Conservation (phyloP, 192 early-diverging fungal genomes). For the Coemansia aciculifera region DNA sequence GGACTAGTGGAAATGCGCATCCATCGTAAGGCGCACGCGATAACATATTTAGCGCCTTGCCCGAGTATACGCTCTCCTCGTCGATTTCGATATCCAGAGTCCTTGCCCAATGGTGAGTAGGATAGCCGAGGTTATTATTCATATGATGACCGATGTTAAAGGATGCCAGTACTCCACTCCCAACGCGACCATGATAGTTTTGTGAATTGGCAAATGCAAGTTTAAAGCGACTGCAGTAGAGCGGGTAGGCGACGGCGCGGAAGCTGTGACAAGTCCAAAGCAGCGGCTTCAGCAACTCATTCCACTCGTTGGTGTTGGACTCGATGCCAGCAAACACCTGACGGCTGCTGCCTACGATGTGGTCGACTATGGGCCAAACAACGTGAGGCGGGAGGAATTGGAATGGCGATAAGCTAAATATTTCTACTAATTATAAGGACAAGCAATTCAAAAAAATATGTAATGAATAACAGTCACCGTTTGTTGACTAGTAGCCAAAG, state of each 20-base stretch:
- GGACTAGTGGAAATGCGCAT: background rate
- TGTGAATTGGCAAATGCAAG: too few species aligned
- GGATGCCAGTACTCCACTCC: too few species aligned
- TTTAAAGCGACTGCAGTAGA: too few species aligned
- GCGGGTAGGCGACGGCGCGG: too few species aligned
- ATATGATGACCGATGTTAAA: too few species aligned
- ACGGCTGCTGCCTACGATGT: background rate
- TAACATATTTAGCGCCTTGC: background rate
- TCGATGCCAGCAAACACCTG: background rate
- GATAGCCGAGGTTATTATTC: background rate
- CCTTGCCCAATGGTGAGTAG: background rate
- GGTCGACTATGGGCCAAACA: background rate
- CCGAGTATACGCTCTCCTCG: background rate
- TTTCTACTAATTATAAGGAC: too few species aligned
- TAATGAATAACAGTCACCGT: too few species aligned
- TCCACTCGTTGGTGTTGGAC: background rate
- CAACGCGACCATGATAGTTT: too few species aligned
- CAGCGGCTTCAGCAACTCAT: background rate
- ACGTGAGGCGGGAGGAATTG: background rate
- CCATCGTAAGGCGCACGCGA: background rate
- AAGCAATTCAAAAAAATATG: too few species aligned
- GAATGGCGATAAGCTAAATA: background rate
- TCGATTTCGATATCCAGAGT: background rate
- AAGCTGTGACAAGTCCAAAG: background rate
- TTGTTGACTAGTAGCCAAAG: too few species aligned